Evolutionary conservation across 1,284 basidiomycete genomes (phyloP).

Genomic region (Melampsora larici-populina): DNA sequence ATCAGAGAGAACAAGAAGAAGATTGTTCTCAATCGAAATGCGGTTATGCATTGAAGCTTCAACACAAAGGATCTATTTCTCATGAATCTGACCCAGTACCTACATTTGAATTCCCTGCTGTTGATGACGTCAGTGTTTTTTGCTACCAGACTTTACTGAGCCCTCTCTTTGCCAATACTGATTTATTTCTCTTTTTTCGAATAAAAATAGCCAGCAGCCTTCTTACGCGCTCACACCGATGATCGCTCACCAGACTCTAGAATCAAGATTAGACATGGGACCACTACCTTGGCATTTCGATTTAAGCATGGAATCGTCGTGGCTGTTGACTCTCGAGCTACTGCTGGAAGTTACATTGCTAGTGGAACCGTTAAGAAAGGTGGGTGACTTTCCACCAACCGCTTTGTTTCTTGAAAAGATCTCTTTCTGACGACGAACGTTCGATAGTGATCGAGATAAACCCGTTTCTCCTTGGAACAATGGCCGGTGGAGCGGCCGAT

Average conservation of each 20-base stretch:
- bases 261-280: constrained; percentile 98
- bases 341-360: constrained; percentile 95
- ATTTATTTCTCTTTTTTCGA: not conserved
- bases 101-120: constrained; percentile 33
- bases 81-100: constrained; percentile 21
- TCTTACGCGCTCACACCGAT: constrained; percentile 84
- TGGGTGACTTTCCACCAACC: not conserved
- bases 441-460: constrained; percentile 93
- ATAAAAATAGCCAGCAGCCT: constrained; percentile 71
- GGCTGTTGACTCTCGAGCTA: constrained; percentile 94
- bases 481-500: constrained; percentile 96
- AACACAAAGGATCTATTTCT: not conserved
- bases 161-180: not conserved
- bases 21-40: constrained; percentile 1
- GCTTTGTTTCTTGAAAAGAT: not conserved
- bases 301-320: constrained; percentile 97
- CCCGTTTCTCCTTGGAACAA: constrained; percentile 94
- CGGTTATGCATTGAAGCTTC: constrained; percentile 25
- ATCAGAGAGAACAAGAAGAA: not conserved
- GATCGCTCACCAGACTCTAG: constrained; percentile 64
- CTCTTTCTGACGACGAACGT: not conserved
- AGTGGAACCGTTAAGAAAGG: constrained; percentile 48
- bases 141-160: not conserved
- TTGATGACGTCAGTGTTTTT: constrained; percentile 32
- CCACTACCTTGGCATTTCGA: constrained; percentile 95